phyloP scores from a whole-genome alignment of 1,139 yeast genomes.

The Kurtzmaniella quercitrusa region DNA sequence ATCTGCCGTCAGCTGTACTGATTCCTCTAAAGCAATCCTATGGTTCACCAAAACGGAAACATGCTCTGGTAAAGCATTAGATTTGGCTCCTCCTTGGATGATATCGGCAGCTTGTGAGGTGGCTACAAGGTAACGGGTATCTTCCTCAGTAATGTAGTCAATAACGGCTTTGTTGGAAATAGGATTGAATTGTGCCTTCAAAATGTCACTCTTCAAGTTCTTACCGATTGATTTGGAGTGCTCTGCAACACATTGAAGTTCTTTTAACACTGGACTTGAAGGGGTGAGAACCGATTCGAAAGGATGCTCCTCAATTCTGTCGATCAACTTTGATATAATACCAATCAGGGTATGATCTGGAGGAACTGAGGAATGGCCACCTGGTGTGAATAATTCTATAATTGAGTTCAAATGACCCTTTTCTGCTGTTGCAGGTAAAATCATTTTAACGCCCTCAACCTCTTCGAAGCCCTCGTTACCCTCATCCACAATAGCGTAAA shows the following conservation, averaged over 20 bases:
- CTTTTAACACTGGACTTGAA: conserved; percentile 38
- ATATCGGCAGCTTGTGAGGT: conserved; percentile 72
- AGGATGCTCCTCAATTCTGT: conserved; percentile 31
- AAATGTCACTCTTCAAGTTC: conserved; percentile 32
- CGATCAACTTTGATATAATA: conserved; percentile 37
- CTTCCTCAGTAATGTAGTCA: conserved; percentile 23
- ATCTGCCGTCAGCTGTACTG: conserved; percentile 35
- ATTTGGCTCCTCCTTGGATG: conserved; percentile 64
- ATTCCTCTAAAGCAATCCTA: conserved; percentile 52
- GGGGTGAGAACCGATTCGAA: conserved; percentile 34
- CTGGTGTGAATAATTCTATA: conserved; percentile 38
- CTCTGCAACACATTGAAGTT: conserved; percentile 44
- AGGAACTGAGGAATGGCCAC: conserved; percentile 49
- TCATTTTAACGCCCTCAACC: conserved; percentile 44
- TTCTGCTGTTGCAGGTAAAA: conserved; percentile 52
- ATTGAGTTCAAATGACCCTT: conserved; percentile 41
- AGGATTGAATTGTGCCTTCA: conserved; percentile 37
- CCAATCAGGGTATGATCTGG: conserved; percentile 49
- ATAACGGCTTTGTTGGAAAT: conserved; percentile 40
- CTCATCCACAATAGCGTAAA: conserved; percentile 44
- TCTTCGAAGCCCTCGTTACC: conserved; percentile 34
- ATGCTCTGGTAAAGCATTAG: conserved; percentile 72
- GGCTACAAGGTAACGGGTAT: conserved; percentile 42
- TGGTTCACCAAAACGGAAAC: conserved; percentile 55
- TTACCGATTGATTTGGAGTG: conserved; percentile 27